phyloP scores from a whole-genome alignment of 345 rosid species.

The Acer yangbiense region DNA sequence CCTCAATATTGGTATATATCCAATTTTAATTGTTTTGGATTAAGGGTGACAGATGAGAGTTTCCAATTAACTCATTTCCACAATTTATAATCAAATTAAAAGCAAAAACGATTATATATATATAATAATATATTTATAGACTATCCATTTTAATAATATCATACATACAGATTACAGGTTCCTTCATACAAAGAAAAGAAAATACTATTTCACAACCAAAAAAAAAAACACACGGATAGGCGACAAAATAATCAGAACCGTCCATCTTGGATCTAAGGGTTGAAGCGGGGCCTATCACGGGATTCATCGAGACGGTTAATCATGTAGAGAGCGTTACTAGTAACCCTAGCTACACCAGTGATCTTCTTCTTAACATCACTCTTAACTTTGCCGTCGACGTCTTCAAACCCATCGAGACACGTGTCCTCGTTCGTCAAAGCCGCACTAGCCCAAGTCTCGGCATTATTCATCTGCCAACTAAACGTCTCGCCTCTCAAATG shows the following conservation, averaged over 20 bases:
- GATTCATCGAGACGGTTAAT: slow-evolving; percentile 57
- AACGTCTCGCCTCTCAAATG: slow-evolving; percentile 58
- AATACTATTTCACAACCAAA: no score
- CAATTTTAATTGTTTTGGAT: no score
- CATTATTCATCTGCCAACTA: slow-evolving; percentile 69
- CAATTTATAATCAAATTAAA: no score
- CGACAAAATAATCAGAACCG: slow-evolving; percentile 12
- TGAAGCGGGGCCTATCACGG: slow-evolving; percentile 28
- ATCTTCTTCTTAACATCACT: slow-evolving; percentile 52
- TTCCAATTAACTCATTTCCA: no score
- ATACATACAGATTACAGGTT: no score
- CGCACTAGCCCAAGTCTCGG: slow-evolving; percentile 86
- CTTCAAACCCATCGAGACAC: slow-evolving; percentile 82
- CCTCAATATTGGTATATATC: no score
- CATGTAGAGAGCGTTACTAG: slow-evolving; percentile 88
- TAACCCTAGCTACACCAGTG: slow-evolving; percentile 60
- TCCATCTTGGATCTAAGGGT: slow-evolving; percentile 23
- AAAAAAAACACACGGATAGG: no score
- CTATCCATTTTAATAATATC: no score
- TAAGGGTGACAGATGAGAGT: no score
- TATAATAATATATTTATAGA: no score
- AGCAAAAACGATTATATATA: no score
- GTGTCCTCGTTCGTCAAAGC: slow-evolving; percentile 86
- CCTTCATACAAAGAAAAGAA: background rate
- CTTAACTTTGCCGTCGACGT: slow-evolving; percentile 40